Base-by-base conservation (phyloP, 2,329 filamentous ascomycete species). In the Drechslera avenae region DNA sequence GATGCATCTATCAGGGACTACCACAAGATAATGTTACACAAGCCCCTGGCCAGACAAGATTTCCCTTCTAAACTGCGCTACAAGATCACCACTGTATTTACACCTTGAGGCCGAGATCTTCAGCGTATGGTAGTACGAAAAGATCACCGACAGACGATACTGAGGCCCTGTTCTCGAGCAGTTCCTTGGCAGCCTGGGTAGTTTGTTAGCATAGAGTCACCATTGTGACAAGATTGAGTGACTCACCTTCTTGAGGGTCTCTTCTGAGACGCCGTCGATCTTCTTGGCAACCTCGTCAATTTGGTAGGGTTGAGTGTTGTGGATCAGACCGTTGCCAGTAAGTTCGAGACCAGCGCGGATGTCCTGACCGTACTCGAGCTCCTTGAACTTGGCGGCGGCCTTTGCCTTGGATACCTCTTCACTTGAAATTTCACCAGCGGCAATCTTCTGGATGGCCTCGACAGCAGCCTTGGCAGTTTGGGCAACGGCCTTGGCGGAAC, bases 391-490 rank as follows among this genome's bases (percentile, higher is more conserved):
- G 71, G 94, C 94, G 69, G 89, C 86, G 54, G 93, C 90, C 73
- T 92, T 85, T 43, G 94, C 94, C 83, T 97, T 97, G 76, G 87
- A 85, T 72, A 97, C 82, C 56, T 94, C 88, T 76, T 99, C 94
- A 73, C 89, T 87, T 75, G 82, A 84, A 65, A 94, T 82, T 47
- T 86, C 80, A 60, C 90, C 90, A 46, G 85, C 83, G 12, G 90
- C 86, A 62, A 96, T 82, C 76, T 84, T 85, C 84, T 96, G 90
- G 66, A 99, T 80, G 36, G 86, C 84, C 74, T 92, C 89, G 65
- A 92, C 89, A 32, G 90, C 85, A 70, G 87, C 87, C 74, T 86
- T 82, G 48, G 91, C 88, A 51, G 87, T 89, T 69, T 84, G 82
- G 61, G 86, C 84, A 60, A 99, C 86, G 59, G 88, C 86, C 44